Base-by-base conservation (phyloP, 2,329 filamentous ascomycete genomes). In the Hypoxylon sp. region DNA sequence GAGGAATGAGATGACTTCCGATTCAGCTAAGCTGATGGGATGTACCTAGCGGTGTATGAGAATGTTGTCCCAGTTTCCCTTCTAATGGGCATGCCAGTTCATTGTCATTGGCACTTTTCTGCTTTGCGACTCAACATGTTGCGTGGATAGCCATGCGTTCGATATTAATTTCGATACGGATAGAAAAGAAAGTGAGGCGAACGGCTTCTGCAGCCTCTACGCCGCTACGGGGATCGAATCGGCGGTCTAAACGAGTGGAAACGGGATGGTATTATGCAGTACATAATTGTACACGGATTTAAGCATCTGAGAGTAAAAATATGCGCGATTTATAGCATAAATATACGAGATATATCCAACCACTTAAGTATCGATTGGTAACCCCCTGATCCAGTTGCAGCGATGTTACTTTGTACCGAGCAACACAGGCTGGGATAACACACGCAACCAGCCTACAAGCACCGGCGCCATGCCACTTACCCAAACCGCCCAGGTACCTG, bases 151-250 rank as follows among this genome's bases (percentile, higher is more conserved):
- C 60, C 67, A 70, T 70, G 67, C 61, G 67, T 52, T 64, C 60
- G 64, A 69, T 69, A 69, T 69, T 67, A 67, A 68, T 68, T 67
- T 67, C 63, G 32, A 52, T 46, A 60, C 57, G 64, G 64, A 61
- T 63, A 49, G 50, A 46, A 60, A 60, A 59, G 58, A 69, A 70
- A 70, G 68, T 70, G 68, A 70, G 68, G 68, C 68, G 68, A 70
- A 56, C 68, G 34, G 65, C 65, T 60, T 65, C 38, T 43, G 46
- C 46, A 56, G 38, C 45, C 49, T 49, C 32, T 41, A 28, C 56
- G 56, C 56, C 46, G 56, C 46, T 48, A 68, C 68, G 68, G 68
- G 68, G 68, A 61, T 70, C 61, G 65, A 67, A 70, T 55, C 58
- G 64, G 67, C 64, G 64, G 67, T 68, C 58, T 68, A 63, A 58